Conservation (phyloP, 2,329 filamentous ascomycete species). For the Trichoderma endophyticum region DNA sequence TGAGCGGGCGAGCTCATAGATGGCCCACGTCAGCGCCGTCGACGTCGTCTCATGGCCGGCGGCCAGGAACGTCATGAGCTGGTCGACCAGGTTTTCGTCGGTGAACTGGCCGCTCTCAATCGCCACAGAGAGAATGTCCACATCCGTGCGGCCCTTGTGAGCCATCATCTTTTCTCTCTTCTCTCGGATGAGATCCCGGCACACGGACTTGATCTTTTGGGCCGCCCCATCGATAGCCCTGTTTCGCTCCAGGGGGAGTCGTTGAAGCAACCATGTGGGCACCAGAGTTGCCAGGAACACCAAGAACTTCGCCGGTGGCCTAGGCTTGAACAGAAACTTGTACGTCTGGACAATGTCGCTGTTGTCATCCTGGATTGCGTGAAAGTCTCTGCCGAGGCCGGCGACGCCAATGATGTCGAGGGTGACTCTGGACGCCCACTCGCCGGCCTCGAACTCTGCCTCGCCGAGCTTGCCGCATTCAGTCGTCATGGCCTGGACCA, state of each 20-base stretch:
- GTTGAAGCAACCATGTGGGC: conserved; percentile 57
- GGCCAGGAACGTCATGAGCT: conserved; percentile 86
- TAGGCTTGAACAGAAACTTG: conserved; percentile 51
- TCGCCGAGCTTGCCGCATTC: conserved; percentile 31
- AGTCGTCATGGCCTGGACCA: conserved; percentile 58
- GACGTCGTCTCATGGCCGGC: conserved; percentile 81
- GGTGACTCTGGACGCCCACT: conserved; percentile 65
- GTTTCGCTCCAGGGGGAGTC: conserved; percentile 69
- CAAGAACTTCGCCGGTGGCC: conserved; percentile 51
- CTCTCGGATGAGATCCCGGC: conserved; percentile 63
- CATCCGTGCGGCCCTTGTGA: conserved; percentile 48
- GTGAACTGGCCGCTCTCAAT: conserved; percentile 71
- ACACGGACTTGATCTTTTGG: conserved; percentile 60
- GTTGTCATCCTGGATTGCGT: conserved; percentile 58
- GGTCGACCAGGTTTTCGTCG: conserved; percentile 78
- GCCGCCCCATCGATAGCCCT: conserved; percentile 57
- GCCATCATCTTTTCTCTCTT: conserved; percentile 58
- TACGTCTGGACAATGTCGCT: conserved; percentile 60
- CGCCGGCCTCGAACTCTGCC: conserved; percentile 53
- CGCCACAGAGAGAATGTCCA: conserved; percentile 79
- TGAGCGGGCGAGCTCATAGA: conserved; percentile 65
- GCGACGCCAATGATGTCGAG: conserved; percentile 74
- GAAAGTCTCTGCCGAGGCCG: conserved; percentile 69
- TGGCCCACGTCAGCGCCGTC: conserved; percentile 70
- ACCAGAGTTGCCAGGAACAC: conserved; percentile 60